phyloP scores from a whole-genome alignment of 2,329 filamentous ascomycete species.

The Botrytis sinoallii region DNA sequence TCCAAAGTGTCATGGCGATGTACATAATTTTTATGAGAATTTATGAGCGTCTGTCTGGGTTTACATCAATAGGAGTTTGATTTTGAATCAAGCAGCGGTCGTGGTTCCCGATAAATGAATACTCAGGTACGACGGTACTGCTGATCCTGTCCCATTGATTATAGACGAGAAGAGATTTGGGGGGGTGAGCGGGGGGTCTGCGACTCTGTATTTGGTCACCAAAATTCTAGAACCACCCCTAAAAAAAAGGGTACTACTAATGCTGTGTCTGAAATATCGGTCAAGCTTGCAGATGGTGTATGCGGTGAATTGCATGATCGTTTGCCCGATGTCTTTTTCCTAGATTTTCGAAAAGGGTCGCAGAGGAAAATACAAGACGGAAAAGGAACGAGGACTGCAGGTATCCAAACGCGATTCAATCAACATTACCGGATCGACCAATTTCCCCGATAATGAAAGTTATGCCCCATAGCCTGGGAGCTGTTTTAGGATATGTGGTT shows the following conservation, averaged over 20 bases:
- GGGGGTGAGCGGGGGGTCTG: not conserved
- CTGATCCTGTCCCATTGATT: not conserved
- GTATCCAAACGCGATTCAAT: not conserved
- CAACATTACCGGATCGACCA: too few relatives aligned
- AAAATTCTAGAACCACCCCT: not conserved
- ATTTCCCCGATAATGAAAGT: conserved; percentile 2
- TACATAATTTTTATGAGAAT: not conserved
- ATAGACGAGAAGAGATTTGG: not conserved
- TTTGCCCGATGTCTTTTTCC: not conserved
- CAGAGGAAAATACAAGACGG: not conserved
- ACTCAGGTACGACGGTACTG: not conserved
- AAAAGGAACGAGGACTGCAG: not conserved
- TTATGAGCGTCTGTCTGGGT: not conserved
- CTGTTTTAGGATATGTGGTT: conserved; percentile 4
- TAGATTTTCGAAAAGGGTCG: not conserved
- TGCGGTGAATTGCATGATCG: not conserved
- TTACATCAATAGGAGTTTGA: too few relatives aligned
- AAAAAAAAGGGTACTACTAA: not conserved
- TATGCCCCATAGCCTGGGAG: not conserved
- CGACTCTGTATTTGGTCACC: not conserved
- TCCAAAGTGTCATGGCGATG: not conserved
- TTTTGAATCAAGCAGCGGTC: not conserved
- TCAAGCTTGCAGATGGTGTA: not conserved
- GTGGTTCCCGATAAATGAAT: not conserved
- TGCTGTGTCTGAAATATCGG: not conserved